Evolutionary conservation across 805 yeast species (phyloP), one percentile per base, ranked within the genome.

Genomic region (Myxozyma monticola): DNA sequence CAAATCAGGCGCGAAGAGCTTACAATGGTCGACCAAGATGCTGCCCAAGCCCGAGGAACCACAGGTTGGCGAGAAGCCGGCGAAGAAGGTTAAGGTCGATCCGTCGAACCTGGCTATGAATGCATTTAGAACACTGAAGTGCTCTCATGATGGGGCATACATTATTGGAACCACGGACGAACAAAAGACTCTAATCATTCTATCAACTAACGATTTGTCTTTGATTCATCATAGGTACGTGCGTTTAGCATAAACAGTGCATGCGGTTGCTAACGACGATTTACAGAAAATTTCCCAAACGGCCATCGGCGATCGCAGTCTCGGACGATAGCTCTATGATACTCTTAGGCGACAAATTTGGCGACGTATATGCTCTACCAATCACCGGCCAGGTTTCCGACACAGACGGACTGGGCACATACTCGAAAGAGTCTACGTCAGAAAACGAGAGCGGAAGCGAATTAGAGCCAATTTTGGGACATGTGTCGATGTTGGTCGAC

Each of bases 401-500:
- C 15, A 24, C n/a, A 28, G 39, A 31, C 62, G 34, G 74, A 75
- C 30, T 14, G 9, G n/a, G 14, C 3, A 43, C 35, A 3, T 30
- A 28, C 20, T 40, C 45, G 9, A 46, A 31, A 21, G 33, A n/a
- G 8, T 33, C 47, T 15, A 30, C 17, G 3, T 66, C 40, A 6
- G 42, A 36, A n/a, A 49, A 29, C 10, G 56, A 51, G 21, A 54
- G 52, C 34, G 55, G 48, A 2, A 37, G 47, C 21, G 49, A 44
- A 12, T 24, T 79, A 37, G 76, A 72, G 33, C 97, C 97, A 2
- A 75, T 91, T 5, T 71, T 91, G 46, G 99, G 99, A 6, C 99
- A 93, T 68, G 98, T 93, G 4, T 90, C 97, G 2, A 88, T 93
- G 96, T 76, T 93, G 54, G 85, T 95, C n/a, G 88, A 83, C 56